Base-by-base conservation (phyloP, 1,139 yeast species). In the Nakaseomyces uthaithaninus region DNA sequence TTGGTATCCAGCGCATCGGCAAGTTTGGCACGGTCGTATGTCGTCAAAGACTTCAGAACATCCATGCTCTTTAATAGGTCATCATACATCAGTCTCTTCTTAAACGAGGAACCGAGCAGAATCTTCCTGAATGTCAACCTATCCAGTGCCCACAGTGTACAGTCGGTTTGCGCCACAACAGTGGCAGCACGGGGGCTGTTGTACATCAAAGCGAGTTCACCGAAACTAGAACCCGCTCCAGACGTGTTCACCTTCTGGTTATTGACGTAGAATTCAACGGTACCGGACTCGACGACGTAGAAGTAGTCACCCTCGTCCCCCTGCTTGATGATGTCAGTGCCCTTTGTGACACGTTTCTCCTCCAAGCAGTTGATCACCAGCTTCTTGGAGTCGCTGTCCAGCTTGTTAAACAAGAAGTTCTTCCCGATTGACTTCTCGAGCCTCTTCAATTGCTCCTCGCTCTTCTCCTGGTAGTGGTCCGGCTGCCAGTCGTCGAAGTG, bases 101-200 rank as follows among this genome's bases (percentile, higher is more conserved):
- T 82, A 49, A 87, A 81, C 4, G 96, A 87, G 50, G 91, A 86
- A 54, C 89, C 95, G 55, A 89, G 72, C 45, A 91, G 71, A 49
- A 91, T 91, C 60, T 91, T 76, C 64, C 96, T 80, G 71, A 91
- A 91, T 1, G 97, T 89, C 55, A 83, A 69, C 58, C 98, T 77
- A 64, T 91, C 98, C 54, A 91, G 72, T 1, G 95, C 94, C 96
- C 96, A 91, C 40, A 89, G 72, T 25, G 74, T 75, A 54, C 80
- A 74, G 49, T 77, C 82, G 8, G 79, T 67, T 24, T 77, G 72
- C 8, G 96, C 94, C 16, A 72, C 58, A 1, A 86, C 97, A 1
- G 97, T 87, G 14, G 97, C 98, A 5, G 97, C 98, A 64, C 98
- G 77, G 45, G 97, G 97, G 16, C 96, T 80, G 64, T 91, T 91